A percentile compares a stretch with the other conserved stretches of the same genome.
Evolutionary conservation across 163 green algal genomes (phyloP).

Genomic region (Coccomyxa subellipsoidea): DNA sequence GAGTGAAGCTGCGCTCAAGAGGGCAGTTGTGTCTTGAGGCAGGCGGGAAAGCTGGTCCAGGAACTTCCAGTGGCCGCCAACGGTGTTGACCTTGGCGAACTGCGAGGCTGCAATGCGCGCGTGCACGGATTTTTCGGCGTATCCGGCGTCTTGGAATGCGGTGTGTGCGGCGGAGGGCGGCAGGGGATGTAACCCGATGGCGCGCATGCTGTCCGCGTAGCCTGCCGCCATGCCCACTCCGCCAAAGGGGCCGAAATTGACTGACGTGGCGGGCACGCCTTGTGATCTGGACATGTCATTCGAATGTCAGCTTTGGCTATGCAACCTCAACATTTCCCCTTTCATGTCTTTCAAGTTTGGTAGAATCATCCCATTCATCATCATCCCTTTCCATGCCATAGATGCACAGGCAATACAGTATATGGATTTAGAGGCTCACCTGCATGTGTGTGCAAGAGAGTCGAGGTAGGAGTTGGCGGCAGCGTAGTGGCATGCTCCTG

Average conservation of each 20-base stretch:
- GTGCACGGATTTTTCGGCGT: not conserved
- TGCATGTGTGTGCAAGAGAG: not conserved
- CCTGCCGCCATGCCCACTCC: constrained; percentile 26
- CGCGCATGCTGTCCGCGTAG: constrained; percentile 5
- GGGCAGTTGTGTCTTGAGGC: not conserved
- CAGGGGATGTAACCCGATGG: constrained; percentile 17
- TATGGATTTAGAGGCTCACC: not conserved
- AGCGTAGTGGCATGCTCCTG: constrained; percentile 23
- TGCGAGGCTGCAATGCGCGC: not conserved
- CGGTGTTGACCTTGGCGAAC: constrained; percentile 36
- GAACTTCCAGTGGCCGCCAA: constrained; percentile 30
- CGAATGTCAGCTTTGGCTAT: no score
- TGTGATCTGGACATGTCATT: not conserved
- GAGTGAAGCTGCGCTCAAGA: not conserved
- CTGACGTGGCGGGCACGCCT: constrained; percentile 6
- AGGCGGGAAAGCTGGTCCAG: constrained; percentile 11
- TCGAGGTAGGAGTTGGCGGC: constrained; percentile 23
- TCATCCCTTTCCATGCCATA: no score
- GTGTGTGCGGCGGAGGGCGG: not conserved
- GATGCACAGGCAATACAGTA: not conserved
- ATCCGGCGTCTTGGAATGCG: not conserved
- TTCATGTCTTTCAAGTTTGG: no score
- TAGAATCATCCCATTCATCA: no score
- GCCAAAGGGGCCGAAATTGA: constrained; percentile 27
- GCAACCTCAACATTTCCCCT: no score